Evolutionary conservation across 108 stramenopile species (phyloP), one percentile per base, ranked within the genome.

Genomic region (Craspedostauros australis): DNA sequence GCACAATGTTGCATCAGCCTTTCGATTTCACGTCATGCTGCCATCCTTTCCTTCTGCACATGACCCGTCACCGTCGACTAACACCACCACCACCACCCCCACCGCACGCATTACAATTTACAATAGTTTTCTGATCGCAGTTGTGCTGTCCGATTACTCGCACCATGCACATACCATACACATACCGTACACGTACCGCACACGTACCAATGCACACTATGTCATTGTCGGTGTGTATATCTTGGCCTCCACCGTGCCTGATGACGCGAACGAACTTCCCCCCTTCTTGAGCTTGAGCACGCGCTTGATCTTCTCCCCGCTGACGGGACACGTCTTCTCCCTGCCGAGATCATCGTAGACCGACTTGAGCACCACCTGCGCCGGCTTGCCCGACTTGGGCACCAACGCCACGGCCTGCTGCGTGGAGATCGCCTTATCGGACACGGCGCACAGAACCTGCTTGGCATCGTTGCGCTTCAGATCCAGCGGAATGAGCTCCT

Each of bases 171-270:
- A n/a, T n/a, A n/a, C n/a, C n/a, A n/a, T n/a, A n/a, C n/a, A n/a
- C n/a, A n/a, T n/a, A n/a, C n/a, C n/a, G n/a, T n/a, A n/a, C n/a
- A n/a, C n/a, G 44, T 74, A 67, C 7, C 53, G 41, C 11, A 40
- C 38, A 8, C 54, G 62, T 11, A 64, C n/a, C n/a, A n/a, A n/a
- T n/a, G n/a, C n/a, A n/a, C n/a, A 16, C 27, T 56, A 78, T 22
- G 88, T 90, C 52, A 90, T 69, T 2, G 83, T 86, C 15, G 88
- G 84, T 29, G 70, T 65, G 62, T 90, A 90, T 39, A 62, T 74
- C 44, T 71, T 79, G 14, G 80, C 88, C 39, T 78, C 72, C 5
- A 84, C 70, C n/a, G 48, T 30, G 8, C 44, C 57, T 14, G 68
- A 70, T 7, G 77, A 68, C 0, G 91, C 85, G 80, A 83, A 95